A percentile compares a stretch with the other conserved stretches of the same genome.
phyloP scores from a whole-genome alignment of 116 monocot species.

The Trichopus zeylanicus region DNA sequence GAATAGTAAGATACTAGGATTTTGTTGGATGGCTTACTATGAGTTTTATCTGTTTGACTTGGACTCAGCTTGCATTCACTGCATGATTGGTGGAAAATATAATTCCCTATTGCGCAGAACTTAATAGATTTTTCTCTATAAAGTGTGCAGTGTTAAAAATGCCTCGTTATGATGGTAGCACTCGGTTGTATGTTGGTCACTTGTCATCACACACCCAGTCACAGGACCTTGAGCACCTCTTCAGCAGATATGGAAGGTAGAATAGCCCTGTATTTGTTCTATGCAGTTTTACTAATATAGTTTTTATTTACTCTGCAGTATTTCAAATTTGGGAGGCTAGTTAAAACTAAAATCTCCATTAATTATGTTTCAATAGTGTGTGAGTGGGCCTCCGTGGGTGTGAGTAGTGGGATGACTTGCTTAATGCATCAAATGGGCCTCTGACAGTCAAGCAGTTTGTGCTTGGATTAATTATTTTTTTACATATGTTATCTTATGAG shows the following conservation, averaged over 20 bases:
- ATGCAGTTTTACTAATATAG: neutral
- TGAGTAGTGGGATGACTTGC: neutral
- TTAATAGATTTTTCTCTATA: neutral
- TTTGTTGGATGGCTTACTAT: no score
- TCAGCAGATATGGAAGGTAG: conserved; percentile 95
- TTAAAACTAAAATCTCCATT: no score
- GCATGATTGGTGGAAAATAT: neutral
- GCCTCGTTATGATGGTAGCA: conserved; percentile 83
- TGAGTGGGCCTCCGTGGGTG: neutral
- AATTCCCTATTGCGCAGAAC: neutral
- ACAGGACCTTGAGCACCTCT: conserved; percentile 83
- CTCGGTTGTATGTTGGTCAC: conserved; percentile 78
- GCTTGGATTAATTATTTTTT: conserved; percentile 15
- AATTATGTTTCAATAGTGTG: no score
- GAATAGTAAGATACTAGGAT: no score
- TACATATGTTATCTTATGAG: conserved; percentile 24
- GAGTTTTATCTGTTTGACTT: no score
- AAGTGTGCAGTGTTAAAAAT: conserved; percentile 32
- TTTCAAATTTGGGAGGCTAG: neutral
- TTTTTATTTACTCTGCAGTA: neutral
- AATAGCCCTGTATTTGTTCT: neutral
- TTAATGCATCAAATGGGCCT: no score
- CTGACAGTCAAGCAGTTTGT: conserved; percentile 8
- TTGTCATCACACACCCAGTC: conserved; percentile 73
- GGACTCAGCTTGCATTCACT: no score